Evolutionary conservation across 2,329 filamentous ascomycete genomes (phyloP).

Genomic region (Aureobasidium sp.): DNA sequence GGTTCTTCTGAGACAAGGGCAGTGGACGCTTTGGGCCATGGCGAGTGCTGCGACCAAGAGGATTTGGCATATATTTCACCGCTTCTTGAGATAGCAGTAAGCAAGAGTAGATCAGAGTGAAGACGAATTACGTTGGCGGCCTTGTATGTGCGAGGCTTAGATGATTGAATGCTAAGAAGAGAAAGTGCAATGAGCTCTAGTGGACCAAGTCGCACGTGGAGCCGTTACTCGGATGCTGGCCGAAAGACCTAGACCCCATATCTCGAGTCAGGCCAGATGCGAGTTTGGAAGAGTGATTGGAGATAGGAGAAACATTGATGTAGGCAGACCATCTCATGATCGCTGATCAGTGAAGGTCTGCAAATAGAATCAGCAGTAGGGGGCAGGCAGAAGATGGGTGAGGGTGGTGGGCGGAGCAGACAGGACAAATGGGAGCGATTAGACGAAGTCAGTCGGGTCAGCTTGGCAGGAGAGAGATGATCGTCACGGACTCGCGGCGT

Average conservation of each 20-base stretch:
- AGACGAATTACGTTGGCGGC: neutral
- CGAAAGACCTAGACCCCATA: neutral
- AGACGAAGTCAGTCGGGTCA: neutral
- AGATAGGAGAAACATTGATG: neutral
- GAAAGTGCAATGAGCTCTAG: neutral
- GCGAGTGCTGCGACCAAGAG: neutral
- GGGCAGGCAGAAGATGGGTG: neutral
- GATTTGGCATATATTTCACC: neutral
- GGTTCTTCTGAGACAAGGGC: neutral
- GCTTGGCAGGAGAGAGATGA: slow-evolving; percentile 9
- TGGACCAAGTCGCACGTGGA: neutral
- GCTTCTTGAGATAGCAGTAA: neutral
- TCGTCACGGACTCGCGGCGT: neutral
- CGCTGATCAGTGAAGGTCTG: neutral
- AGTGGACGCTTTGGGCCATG: neutral
- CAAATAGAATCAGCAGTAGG: neutral
- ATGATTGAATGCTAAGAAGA: neutral
- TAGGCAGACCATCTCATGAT: neutral
- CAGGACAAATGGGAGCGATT: neutral
- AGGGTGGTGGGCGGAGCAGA: neutral
- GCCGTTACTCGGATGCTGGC: neutral
- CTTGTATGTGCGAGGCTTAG: neutral
- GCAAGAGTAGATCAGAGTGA: neutral
- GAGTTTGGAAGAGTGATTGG: neutral
- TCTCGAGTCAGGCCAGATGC: neutral